Base-by-base conservation (phyloP, 495 filamentous ascomycete genomes). In the Amniculicola lignicola region DNA sequence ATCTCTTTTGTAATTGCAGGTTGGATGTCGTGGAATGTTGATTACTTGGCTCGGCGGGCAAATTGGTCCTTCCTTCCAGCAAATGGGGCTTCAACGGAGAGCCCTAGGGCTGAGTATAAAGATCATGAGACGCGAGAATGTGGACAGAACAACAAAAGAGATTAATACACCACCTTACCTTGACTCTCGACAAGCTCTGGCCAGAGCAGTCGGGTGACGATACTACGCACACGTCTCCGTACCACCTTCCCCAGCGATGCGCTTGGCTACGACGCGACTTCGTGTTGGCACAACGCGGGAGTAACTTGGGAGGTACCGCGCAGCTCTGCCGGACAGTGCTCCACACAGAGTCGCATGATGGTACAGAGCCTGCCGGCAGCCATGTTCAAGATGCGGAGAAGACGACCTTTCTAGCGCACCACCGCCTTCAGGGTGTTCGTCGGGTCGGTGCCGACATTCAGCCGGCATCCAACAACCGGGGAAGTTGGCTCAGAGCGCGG, bases 401-500 rank as follows among this genome's bases (percentile, higher is more conserved):
- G n/a, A n/a, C 29, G 29, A 33, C 29, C n/a, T 33, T 33, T n/a
- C n/a, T 33, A 33, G 29, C 29, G 29, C 29, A 33, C n/a, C 29
- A n/a, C 7, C 7, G 29, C 7, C 29, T 7, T 7, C 7, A n/a
- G 7, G n/a, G 29, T n/a, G 29, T 33, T 33, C 29, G 7, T n/a
- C 29, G n/a, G 29, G 29, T 7, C 29, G 7, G 40, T 21, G 40
- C 40, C 40, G 47, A 50, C 19, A 18, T 38, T 39, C 27, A 19
- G 25, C 47, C 31, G 24, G 35, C 28, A 50, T 50, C 9, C 11
- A 24, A 14, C 46, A 31, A 31, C 5, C 11, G 2, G 9, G 36
- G 49, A 41, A 52, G 11, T 38, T 21, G 47, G 49, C 31, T 29
- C 42, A 40, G 36, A 10, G 49, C 35, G 37, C 3, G 10, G 37